phyloP scores from a whole-genome alignment of 805 yeast species.

The Candida vartiovaarae region DNA sequence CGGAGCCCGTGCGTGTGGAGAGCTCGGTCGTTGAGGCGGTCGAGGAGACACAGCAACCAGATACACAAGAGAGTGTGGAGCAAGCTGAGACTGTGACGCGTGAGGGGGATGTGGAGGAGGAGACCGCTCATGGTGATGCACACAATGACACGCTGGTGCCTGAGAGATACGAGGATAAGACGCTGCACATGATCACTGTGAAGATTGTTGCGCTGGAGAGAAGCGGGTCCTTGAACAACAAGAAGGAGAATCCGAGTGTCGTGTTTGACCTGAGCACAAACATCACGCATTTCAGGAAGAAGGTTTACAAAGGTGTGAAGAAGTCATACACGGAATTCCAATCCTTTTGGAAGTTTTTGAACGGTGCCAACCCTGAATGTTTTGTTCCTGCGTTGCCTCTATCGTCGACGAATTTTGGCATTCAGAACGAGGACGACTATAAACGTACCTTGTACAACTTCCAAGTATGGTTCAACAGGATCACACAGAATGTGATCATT shows the following conservation, averaged over 20 bases:
- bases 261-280: constrained; percentile 64
- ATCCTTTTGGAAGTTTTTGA: constrained; percentile 68
- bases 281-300: constrained; percentile 69
- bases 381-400: constrained; percentile 86
- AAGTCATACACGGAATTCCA: constrained; percentile 75
- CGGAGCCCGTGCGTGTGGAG: constrained; percentile 31
- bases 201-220: constrained; percentile 67
- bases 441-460: constrained; percentile 47
- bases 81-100: not conserved
- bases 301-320: constrained; percentile 62
- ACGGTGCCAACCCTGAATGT: constrained; percentile 81
- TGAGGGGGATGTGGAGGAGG: not conserved
- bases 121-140: not conserved
- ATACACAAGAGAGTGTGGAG: not conserved
- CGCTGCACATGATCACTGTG: constrained; percentile 38
- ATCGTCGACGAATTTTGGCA: constrained; percentile 69
- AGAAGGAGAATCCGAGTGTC: constrained; percentile 72
- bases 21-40: not conserved
- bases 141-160: constrained; percentile 11
- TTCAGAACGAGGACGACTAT: constrained; percentile 77
- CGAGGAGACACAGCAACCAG: constrained; percentile 11
- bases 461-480: constrained; percentile 83
- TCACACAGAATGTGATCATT: constrained; percentile 69
- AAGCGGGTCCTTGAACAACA: constrained; percentile 41
- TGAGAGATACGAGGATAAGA: constrained; percentile 20